These are phyloP conservation scores for Moesziomyces antarcticus DNA, from an alignment of 1,284 basidiomycete genomes.

Conservation along the genomic window DNA sequence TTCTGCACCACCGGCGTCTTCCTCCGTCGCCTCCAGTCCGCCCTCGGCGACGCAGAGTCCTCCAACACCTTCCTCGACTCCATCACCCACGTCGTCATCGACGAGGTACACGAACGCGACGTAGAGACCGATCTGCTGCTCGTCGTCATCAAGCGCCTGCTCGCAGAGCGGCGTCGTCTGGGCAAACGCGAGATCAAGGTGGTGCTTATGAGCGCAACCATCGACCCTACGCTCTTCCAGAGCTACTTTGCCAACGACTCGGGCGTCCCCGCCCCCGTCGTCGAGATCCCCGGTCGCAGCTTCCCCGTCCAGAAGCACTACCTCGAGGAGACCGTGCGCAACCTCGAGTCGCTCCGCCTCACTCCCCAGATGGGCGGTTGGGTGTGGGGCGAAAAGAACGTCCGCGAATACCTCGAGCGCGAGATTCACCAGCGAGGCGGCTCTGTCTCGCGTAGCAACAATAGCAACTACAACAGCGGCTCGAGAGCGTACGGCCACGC, in stretches of 20 bases:
- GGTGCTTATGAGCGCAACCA: constrained; percentile 94
- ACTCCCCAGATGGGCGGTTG: constrained; percentile 71
- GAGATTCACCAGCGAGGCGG: constrained; percentile 70
- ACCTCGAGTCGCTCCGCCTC: constrained; percentile 46
- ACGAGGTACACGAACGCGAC: constrained; percentile 96
- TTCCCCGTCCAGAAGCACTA: constrained; percentile 87
- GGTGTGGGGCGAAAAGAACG: constrained; percentile 82
- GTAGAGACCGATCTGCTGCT: constrained; percentile 92
- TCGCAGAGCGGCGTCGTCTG: constrained; percentile 78
- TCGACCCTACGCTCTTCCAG: constrained; percentile 89
- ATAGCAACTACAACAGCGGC: constrained; percentile 15
- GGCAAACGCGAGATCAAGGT: constrained; percentile 84
- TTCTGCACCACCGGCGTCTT: constrained; percentile 96
- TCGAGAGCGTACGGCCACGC: constrained; percentile 16
- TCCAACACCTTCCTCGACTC: constrained; percentile 74
- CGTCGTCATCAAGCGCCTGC: constrained; percentile 86
- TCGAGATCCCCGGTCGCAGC: constrained; percentile 90
- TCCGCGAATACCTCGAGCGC: constrained; percentile 79
- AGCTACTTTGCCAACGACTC: constrained; percentile 79
- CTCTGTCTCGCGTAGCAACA: constrained; percentile 15
- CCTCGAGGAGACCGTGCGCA: constrained; percentile 79
- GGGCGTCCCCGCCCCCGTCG: constrained; percentile 75
- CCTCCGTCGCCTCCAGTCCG: constrained; percentile 85
- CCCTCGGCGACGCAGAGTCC: constrained; percentile 70
- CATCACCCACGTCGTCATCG: constrained; percentile 90